Conservation (phyloP, 2,329 filamentous ascomycete species). For the Tolypocladium tundrense region DNA sequence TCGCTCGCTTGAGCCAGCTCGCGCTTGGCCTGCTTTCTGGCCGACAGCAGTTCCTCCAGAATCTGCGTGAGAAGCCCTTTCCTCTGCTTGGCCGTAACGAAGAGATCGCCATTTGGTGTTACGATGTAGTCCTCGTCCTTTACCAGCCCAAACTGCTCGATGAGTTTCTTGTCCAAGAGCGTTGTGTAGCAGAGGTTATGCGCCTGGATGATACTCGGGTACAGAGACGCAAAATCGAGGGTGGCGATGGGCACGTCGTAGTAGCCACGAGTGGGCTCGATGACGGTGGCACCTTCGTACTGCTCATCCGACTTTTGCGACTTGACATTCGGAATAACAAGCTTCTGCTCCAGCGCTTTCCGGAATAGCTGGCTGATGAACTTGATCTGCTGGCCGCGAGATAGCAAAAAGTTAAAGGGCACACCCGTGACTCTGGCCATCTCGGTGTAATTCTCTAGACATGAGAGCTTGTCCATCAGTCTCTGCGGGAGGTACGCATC, state of each 20-base stretch:
- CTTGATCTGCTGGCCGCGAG: constrained; percentile 91
- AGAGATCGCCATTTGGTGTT: constrained; percentile 89
- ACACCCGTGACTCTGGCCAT: constrained; percentile 99
- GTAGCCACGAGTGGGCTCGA: constrained; percentile 86
- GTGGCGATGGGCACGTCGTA: constrained; percentile 94
- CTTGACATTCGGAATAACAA: constrained; percentile 83
- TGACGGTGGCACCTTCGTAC: constrained; percentile 96
- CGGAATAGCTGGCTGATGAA: constrained; percentile 96
- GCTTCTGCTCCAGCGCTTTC: constrained; percentile 83
- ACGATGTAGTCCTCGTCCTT: constrained; percentile 95
- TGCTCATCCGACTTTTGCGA: constrained; percentile 69
- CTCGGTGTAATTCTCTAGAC: constrained; percentile 97
- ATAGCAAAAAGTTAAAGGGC: constrained; percentile 87
- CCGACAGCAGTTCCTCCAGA: constrained; percentile 83
- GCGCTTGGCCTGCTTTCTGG: constrained; percentile 88
- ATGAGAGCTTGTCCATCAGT: constrained; percentile 94
- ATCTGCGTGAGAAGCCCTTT: constrained; percentile 93
- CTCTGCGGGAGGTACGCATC: constrained; percentile 93
- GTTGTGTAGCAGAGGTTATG: constrained; percentile 99
- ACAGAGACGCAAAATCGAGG: constrained; percentile 96
- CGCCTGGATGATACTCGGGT: constrained; percentile 97
- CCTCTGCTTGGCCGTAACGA: constrained; percentile 76
- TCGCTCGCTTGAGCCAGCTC: constrained; percentile 84
- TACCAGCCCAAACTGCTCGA: constrained; percentile 66
- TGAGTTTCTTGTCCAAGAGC: constrained; percentile 58